These are phyloP conservation scores for Daldinia bambusicola DNA, from an alignment of 495 filamentous ascomycete genomes.

Conservation along the genomic window DNA sequence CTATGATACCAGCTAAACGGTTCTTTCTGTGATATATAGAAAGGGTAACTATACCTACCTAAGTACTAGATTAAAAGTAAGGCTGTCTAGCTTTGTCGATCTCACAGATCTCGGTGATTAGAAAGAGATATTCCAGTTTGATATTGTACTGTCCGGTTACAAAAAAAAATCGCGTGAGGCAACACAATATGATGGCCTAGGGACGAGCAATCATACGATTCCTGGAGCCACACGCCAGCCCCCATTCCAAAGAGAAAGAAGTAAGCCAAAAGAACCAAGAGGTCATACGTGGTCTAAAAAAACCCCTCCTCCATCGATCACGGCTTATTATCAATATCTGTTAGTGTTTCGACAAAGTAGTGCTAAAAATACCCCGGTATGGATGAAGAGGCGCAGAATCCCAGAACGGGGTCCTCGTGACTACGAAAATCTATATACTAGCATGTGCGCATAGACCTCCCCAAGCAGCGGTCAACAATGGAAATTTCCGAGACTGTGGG, in stretches of 20 bases:
- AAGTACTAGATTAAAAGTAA: too few species aligned
- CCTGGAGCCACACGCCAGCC: background rate
- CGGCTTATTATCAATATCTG: background rate
- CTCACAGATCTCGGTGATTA: background rate
- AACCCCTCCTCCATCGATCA: background rate
- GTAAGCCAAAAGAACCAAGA: background rate
- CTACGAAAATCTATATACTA: background rate
- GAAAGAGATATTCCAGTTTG: background rate
- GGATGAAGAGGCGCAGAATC: background rate
- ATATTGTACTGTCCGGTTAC: background rate
- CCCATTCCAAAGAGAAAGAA: background rate
- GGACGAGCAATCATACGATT: background rate
- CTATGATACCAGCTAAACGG: background rate
- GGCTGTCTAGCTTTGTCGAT: background rate
- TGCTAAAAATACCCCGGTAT: background rate
- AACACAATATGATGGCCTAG: background rate
- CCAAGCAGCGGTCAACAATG: conserved; percentile 1
- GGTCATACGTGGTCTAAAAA: background rate
- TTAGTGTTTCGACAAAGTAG: background rate
- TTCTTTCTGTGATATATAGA: background rate
- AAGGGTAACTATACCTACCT: too few species aligned
- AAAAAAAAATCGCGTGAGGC: background rate
- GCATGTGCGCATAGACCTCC: background rate
- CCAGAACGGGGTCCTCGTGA: background rate
- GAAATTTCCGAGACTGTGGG: background rate